These are phyloP conservation scores for Neurospora sp. DNA, from an alignment of 495 filamentous ascomycete species.

Conservation along the genomic window DNA sequence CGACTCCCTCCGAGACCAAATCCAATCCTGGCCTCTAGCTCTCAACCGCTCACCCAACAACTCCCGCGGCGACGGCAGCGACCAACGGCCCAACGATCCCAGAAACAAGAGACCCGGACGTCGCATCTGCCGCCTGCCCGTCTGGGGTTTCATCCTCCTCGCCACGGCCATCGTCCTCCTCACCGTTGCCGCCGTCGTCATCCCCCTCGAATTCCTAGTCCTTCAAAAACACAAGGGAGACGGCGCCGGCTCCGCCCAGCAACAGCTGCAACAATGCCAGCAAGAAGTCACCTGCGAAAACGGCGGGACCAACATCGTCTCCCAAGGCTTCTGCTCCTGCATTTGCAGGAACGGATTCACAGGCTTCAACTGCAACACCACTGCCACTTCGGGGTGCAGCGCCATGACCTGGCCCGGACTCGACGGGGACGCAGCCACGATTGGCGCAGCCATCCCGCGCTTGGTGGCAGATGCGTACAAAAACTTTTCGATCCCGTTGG, in stretches of 20 bases:
- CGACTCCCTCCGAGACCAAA: conserved; percentile 26
- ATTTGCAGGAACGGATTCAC: conserved; percentile 81
- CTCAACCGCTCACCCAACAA: conserved; percentile 19
- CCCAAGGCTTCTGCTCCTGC: conserved; percentile 63
- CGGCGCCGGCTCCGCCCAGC: conserved; percentile 16
- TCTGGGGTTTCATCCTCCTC: conserved; percentile 67
- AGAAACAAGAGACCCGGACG: conserved; percentile 17
- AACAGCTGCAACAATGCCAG: conserved; percentile 41
- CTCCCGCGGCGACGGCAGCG: conserved; percentile 16
- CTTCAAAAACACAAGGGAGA: conserved; percentile 37
- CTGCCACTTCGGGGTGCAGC: conserved; percentile 58
- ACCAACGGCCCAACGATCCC: conserved; percentile 8
- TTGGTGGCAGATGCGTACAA: conserved; percentile 52
- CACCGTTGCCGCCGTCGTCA: conserved; percentile 77
- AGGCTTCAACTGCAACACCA: conserved; percentile 58
- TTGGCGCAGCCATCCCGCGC: conserved; percentile 67
- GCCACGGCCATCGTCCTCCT: conserved; percentile 59
- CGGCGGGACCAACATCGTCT: conserved; percentile 65
- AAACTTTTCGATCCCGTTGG: conserved; percentile 69
- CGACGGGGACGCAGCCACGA: conserved; percentile 56
- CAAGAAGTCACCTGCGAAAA: conserved; percentile 56
- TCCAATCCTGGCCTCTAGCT: conserved; percentile 34
- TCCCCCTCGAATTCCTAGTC: conserved; percentile 76
- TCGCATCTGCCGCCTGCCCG: conserved; percentile 66
- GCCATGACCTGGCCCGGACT: conserved; percentile 42